Percentiles rank a stretch among this genome's conserved stretches.
These are phyloP conservation scores for Ceriops decandra DNA, from an alignment of 345 rosid species.

Conservation along the genomic window DNA sequence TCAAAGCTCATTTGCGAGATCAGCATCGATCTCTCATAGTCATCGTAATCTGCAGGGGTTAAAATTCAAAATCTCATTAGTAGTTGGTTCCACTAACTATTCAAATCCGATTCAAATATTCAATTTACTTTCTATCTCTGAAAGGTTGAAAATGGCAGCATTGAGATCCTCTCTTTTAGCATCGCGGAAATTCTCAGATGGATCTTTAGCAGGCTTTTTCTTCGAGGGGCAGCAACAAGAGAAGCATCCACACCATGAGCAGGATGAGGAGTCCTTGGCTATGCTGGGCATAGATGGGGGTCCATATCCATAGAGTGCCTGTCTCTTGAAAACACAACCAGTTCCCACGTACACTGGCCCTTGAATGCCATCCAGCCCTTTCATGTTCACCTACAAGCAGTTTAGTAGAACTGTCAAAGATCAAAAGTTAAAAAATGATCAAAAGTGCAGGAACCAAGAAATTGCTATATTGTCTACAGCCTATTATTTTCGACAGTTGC, in stretches of 20 bases:
- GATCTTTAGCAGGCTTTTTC: conserved; percentile 59
- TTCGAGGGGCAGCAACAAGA: conserved; percentile 70
- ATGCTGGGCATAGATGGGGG: conserved; percentile 77
- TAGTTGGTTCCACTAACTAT: background rate
- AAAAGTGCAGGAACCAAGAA: background rate
- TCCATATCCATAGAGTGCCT: conserved; percentile 91
- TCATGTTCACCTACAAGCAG: conserved; percentile 79
- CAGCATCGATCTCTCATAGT: conserved; percentile 87
- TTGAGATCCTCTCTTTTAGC: conserved; percentile 85
- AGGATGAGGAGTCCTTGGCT: conserved; percentile 60
- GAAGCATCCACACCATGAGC: conserved; percentile 53
- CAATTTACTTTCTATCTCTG: conserved; percentile 73
- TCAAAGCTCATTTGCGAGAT: conserved; percentile 89
- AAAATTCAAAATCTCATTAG: conserved; percentile 8
- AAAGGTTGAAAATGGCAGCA: conserved; percentile 89
- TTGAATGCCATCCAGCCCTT: conserved; percentile 94
- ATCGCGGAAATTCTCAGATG: conserved; percentile 66
- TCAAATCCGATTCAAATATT: conserved; percentile 5
- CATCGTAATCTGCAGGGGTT: conserved; percentile 67
- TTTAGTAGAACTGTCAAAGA: conserved; percentile 13
- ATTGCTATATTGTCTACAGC: background rate
- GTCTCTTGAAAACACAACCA: conserved; percentile 88
- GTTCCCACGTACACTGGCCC: conserved; percentile 97
- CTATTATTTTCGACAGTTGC: too few relatives aligned
- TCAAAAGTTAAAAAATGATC: conserved; percentile 12